Evolutionary conservation across 768 basidiomycete genomes (phyloP).

Genomic region (Leccinum barrowsii): DNA sequence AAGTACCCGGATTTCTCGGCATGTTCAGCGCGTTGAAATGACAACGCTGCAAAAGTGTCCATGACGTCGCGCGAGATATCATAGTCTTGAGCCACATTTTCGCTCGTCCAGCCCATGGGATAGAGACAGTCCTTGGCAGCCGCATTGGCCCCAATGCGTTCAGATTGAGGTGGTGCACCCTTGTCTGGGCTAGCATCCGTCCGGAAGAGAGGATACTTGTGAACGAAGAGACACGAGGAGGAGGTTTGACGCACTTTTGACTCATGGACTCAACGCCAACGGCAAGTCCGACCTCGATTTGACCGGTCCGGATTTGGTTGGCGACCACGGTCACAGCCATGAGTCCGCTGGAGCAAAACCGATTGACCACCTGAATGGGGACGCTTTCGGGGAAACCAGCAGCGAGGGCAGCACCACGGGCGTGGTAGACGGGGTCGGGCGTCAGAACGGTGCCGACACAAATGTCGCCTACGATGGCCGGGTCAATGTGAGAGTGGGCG

Average conservation of each 20-base stretch:
- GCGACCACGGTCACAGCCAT: conserved; percentile 78
- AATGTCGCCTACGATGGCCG: conserved; percentile 67
- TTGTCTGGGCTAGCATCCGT: conserved; percentile 50
- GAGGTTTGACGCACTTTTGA: conserved; percentile 46
- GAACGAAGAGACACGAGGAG: neutral
- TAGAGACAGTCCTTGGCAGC: conserved; percentile 58
- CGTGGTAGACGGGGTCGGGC: conserved; percentile 62
- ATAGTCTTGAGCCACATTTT: conserved; percentile 79
- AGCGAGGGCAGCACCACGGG: conserved; percentile 69
- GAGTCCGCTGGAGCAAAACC: conserved; percentile 84
- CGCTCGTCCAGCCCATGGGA: conserved; percentile 90
- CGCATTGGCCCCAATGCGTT: conserved; percentile 51
- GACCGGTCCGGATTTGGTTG: conserved; percentile 72
- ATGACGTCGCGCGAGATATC: conserved; percentile 69
- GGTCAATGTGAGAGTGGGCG: conserved; percentile 55
- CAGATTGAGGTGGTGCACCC: conserved; percentile 58
- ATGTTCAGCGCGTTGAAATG: conserved; percentile 74
- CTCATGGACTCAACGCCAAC: conserved; percentile 89
- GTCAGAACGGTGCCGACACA: conserved; percentile 77
- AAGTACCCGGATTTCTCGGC: conserved; percentile 70
- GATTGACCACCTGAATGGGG: conserved; percentile 70
- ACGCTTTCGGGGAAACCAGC: conserved; percentile 80
- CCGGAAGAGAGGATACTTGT: neutral
- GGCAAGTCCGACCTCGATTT: conserved; percentile 77
- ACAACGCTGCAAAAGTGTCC: conserved; percentile 69